Conservation (phyloP, 1,284 basidiomycete genomes). For the Ceratobasidium sp. region DNA sequence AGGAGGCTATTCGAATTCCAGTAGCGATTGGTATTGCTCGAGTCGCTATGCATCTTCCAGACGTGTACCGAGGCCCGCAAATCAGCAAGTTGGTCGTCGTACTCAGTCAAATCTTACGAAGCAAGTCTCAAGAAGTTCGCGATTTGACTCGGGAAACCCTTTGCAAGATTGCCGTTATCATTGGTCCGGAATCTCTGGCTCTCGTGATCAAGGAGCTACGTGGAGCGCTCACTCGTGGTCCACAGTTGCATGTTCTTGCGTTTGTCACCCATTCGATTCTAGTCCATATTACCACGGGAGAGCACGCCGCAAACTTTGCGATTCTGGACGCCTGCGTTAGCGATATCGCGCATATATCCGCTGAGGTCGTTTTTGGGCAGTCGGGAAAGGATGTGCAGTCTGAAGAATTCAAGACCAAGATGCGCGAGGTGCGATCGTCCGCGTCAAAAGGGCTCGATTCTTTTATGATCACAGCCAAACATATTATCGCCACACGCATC, state of each 20-base stretch:
- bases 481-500: slow-evolving; percentile 81
- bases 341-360: slow-evolving; percentile 83
- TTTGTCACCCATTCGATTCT: slow-evolving; percentile 88
- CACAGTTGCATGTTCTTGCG: slow-evolving; percentile 93
- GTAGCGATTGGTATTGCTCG: slow-evolving; percentile 90
- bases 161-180: slow-evolving; percentile 80
- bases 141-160: slow-evolving; percentile 89
- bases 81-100: slow-evolving; percentile 85
- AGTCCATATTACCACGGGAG: slow-evolving; percentile 78
- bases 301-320: slow-evolving; percentile 67
- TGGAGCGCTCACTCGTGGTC: slow-evolving; percentile 86
- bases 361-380: slow-evolving; percentile 95
- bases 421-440: slow-evolving; percentile 88
- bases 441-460: slow-evolving; percentile 85
- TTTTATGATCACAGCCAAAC: slow-evolving; percentile 83
- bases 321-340: slow-evolving; percentile 83
- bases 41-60: slow-evolving; percentile 86
- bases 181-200: slow-evolving; percentile 83
- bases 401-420: slow-evolving; percentile 95
- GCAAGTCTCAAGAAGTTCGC: slow-evolving; percentile 93
- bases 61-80: slow-evolving; percentile 75
- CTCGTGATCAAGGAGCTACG: slow-evolving; percentile 85
- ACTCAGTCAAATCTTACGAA: slow-evolving; percentile 88
- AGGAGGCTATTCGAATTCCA: slow-evolving; percentile 89
- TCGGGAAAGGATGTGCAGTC: slow-evolving; percentile 90